Base-by-base conservation (phyloP, 306 rosid genomes). In the Trichosanthes truncata region DNA sequence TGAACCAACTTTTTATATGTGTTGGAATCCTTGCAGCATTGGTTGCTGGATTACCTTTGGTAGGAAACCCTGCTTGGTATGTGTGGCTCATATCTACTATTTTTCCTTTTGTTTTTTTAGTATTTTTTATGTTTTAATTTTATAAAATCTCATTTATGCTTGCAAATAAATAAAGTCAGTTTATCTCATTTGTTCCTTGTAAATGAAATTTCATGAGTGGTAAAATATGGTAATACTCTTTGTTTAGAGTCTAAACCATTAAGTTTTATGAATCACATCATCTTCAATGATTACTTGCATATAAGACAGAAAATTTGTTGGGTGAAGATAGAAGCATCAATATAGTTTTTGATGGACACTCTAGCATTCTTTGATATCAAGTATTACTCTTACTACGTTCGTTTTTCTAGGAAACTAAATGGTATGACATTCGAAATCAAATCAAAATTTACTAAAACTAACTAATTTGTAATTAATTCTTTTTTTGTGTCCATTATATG, bases 1-100 rank as follows among this genome's bases (percentile, higher is more conserved):
- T 92, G 74, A 94, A 94, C 80, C 98, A 94, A 75, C 92, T 94
- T 82, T 92, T 90, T 75, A 94, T 94, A 79, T 92, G 98, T 31
- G 61, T 94, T 29, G 98, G 98, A 81, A 92, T 94, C 87, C 98
- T 94, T 82, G 87, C 84, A 61, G 98, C 98, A 20, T 81, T 94
- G 21, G 81, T 94, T 80, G 94, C 89, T 84, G 98, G 98, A 79
- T 88, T 94, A 82, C 98, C 98, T 82, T 89, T 94, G 68, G 93
- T 89, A 9, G 92, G 87, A 88, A 94, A 94, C 84, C 94, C 97
- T 41, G 48, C 60, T 51, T 94, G 98, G 98, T 92, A 90, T 61
- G 80, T 59, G 25, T 46, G 67, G 71, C 53, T 84, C 80, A 49
- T 80, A 41, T 66, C 80, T 52, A 55, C 40, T 18, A 26, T 9